A percentile compares a stretch with the other conserved stretches of the same genome.
These are phyloP conservation scores for Aureobasidium subglaciale DNA, from an alignment of 2,329 filamentous ascomycete genomes.

Conservation along the genomic window DNA sequence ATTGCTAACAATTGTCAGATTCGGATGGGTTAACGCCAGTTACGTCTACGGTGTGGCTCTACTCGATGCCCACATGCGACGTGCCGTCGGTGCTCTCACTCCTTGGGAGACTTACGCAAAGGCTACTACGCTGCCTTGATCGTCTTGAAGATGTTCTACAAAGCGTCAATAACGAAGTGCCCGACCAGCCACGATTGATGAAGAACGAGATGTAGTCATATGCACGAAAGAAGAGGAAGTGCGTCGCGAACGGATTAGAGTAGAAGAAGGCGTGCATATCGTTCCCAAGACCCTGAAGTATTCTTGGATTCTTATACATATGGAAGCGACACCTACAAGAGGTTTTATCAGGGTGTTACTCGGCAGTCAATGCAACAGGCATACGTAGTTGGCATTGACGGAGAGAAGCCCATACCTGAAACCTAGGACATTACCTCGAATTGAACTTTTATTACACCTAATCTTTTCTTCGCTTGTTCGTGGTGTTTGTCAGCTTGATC, in stretches of 20 bases:
- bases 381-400: not conserved
- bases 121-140: constrained; percentile 29
- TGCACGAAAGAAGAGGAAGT: not conserved
- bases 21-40: constrained; percentile 98
- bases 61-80: constrained; percentile 79
- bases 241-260: not conserved
- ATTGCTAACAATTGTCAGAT: constrained; percentile 46
- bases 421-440: not conserved
- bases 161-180: not conserved
- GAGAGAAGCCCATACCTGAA: too few species aligned
- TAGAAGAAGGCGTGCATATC: not conserved
- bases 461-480: not conserved
- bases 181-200: constrained; percentile 10
- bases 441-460: not conserved
- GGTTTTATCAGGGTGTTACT: not conserved
- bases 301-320: not conserved
- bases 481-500: too few species aligned
- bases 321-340: not conserved
- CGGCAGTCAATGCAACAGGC: not conserved
- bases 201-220: constrained; percentile 5
- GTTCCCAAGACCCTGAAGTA: not conserved
- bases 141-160: not conserved
- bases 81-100: constrained; percentile 80
- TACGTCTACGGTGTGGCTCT: constrained; percentile 91
- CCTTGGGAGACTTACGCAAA: constrained; percentile 76